phyloP scores from a whole-genome alignment of 2,329 filamentous ascomycete species.

The Xylariaceae sp. region DNA sequence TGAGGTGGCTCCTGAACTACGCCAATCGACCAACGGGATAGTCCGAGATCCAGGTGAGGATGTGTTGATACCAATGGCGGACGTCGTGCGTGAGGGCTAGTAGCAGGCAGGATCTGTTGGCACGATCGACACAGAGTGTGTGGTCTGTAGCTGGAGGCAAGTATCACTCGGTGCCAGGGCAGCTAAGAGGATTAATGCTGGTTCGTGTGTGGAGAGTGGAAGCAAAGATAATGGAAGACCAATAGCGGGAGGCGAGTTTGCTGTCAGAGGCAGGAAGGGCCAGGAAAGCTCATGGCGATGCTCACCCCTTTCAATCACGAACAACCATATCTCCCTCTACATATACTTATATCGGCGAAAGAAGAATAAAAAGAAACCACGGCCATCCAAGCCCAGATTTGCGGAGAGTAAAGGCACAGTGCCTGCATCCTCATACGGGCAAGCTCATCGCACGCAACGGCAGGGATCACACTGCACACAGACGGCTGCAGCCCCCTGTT shows the following conservation, averaged over 20 bases:
- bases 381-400: conserved; percentile 1
- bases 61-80: conserved; percentile 1
- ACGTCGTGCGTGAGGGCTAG: neutral
- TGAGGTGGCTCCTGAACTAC: neutral
- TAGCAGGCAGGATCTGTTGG: neutral
- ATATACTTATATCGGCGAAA: conserved; percentile 12
- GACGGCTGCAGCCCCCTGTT: conserved; percentile 10
- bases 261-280: neutral
- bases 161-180: neutral
- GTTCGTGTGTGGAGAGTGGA: conserved; percentile 4
- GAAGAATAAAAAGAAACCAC: conserved; percentile 10
- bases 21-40: neutral
- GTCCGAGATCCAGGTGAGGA: neutral
- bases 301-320: conserved; percentile 13
- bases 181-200: conserved; percentile 1
- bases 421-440: neutral
- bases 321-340: conserved; percentile 9
- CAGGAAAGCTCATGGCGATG: conserved; percentile 2
- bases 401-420: conserved; percentile 13
- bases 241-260: conserved; percentile 1
- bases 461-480: conserved; percentile 12
- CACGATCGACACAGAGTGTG: neutral
- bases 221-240: conserved; percentile 5
- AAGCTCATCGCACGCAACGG: neutral
- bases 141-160: conserved; percentile 7